These are phyloP conservation scores for Astrocystis sublimbata DNA, from an alignment of 495 filamentous ascomycete genomes.

Conservation along the genomic window DNA sequence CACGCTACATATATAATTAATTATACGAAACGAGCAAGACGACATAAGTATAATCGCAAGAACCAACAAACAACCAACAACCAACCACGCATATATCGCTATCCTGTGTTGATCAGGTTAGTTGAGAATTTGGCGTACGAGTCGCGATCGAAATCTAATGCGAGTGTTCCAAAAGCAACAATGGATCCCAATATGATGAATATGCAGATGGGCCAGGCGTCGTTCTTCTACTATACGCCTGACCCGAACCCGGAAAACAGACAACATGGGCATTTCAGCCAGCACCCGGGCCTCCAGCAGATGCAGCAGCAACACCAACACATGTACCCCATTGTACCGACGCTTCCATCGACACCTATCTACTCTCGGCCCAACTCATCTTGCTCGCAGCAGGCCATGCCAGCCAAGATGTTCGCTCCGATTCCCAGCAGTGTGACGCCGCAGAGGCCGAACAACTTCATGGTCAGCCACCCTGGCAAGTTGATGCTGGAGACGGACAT, in stretches of 20 bases:
- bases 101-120: constrained; percentile 19
- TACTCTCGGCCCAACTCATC: constrained; percentile 75
- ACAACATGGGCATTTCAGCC: constrained; percentile 81
- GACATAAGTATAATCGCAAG: constrained; percentile 19
- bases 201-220: constrained; percentile 68
- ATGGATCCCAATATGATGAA: constrained; percentile 51
- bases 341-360: constrained; percentile 64
- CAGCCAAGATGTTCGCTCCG: constrained; percentile 60
- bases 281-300: constrained; percentile 62
- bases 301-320: constrained; percentile 44
- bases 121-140: constrained; percentile 7
- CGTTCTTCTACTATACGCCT: constrained; percentile 91
- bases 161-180: constrained; percentile 26
- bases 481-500: constrained; percentile 82
- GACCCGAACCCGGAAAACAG: constrained; percentile 72
- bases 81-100: not conserved
- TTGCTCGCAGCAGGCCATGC: constrained; percentile 60
- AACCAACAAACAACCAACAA: constrained; percentile 13
- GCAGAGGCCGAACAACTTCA: constrained; percentile 72
- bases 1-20: constrained; percentile 45
- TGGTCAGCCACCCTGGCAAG: constrained; percentile 68
- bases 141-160: constrained; percentile 2
- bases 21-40: constrained; percentile 40
- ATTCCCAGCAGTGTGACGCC: constrained; percentile 66
- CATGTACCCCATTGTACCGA: constrained; percentile 54